Evolutionary conservation across 306 rosid genomes (phyloP).

Genomic region (Rosa rugosa): DNA sequence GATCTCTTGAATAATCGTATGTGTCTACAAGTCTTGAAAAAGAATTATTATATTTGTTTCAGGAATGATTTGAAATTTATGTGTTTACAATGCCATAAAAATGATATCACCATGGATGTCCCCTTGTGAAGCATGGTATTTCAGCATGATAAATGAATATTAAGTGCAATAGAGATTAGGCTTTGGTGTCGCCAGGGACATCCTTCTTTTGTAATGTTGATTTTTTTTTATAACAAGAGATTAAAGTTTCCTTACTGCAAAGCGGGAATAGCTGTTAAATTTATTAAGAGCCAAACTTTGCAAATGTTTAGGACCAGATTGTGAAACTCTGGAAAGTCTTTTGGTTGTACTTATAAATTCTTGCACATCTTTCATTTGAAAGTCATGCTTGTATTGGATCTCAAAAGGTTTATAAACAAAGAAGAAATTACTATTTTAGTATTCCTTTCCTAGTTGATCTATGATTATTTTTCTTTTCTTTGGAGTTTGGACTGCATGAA

Average conservation of each 20-base stretch:
- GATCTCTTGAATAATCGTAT: constrained; percentile 61
- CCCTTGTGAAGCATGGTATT: background rate
- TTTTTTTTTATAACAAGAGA: background rate
- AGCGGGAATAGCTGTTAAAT: background rate
- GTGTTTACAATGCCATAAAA: background rate
- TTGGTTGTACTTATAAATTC: constrained; percentile 2
- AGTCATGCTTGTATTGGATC: background rate
- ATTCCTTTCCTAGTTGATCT: background rate
- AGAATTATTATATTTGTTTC: background rate
- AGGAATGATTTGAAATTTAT: background rate
- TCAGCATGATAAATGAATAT: constrained; percentile 4
- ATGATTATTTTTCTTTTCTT: background rate
- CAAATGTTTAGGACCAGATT: background rate
- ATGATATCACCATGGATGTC: background rate
- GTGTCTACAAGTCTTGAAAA: constrained; percentile 27
- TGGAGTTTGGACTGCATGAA: background rate
- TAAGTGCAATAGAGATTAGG: background rate
- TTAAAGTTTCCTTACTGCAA: background rate
- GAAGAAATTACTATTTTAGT: background rate
- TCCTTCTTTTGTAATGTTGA: background rate
- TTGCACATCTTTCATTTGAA: background rate
- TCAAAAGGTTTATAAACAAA: background rate
- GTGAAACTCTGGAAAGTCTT: background rate
- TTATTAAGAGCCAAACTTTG: background rate
- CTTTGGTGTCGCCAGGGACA: background rate